Percentiles rank a stretch among this genome's conserved stretches.
Evolutionary conservation across 2,329 filamentous ascomycete genomes (phyloP).

Genomic region (Myotisia sp.): DNA sequence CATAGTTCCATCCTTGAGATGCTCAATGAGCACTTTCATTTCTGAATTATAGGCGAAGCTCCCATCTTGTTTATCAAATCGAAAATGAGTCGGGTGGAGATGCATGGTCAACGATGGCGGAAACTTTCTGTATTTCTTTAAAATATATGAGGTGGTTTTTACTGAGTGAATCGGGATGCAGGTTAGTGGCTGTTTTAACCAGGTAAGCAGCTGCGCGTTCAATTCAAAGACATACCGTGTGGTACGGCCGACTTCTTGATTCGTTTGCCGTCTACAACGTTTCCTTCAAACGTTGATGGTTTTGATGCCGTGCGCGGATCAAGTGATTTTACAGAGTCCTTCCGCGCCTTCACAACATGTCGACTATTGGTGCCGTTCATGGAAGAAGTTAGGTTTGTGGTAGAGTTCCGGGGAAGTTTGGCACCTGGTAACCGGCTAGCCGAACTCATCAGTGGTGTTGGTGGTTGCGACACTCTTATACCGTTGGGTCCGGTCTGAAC

Average conservation of each 20-base stretch:
- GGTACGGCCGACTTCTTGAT: too few species aligned
- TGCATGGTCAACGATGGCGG: constrained; percentile 78
- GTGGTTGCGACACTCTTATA: constrained; percentile 42
- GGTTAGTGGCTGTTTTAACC: constrained; percentile 1
- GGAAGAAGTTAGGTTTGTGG: constrained; percentile 25
- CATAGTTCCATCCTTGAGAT: constrained; percentile 60
- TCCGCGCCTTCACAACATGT: constrained; percentile 8
- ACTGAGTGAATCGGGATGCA: constrained; percentile 38
- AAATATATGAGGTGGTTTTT: constrained; percentile 58
- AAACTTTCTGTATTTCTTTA: constrained; percentile 60
- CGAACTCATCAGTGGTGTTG: constrained; percentile 36
- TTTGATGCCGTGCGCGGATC: too few species aligned
- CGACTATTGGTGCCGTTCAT: constrained; percentile 31
- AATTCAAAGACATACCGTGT: too few species aligned
- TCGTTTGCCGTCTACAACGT: too few species aligned
- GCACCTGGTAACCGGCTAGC: constrained; percentile 42
- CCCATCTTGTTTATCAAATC: constrained; percentile 86
- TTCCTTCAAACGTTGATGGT: too few species aligned
- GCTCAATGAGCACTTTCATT: constrained; percentile 69
- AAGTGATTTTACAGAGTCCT: too few species aligned
- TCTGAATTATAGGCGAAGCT: constrained; percentile 86
- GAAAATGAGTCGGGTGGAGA: constrained; percentile 70
- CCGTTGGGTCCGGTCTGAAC: constrained; percentile 50
- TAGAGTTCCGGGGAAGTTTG: constrained; percentile 39
- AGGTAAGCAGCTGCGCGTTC: too few species aligned